Percentiles rank a stretch among this genome's conserved stretches.
phyloP scores from a whole-genome alignment of 2,329 filamentous ascomycete species.

The Pseudogymnoascus sp. region DNA sequence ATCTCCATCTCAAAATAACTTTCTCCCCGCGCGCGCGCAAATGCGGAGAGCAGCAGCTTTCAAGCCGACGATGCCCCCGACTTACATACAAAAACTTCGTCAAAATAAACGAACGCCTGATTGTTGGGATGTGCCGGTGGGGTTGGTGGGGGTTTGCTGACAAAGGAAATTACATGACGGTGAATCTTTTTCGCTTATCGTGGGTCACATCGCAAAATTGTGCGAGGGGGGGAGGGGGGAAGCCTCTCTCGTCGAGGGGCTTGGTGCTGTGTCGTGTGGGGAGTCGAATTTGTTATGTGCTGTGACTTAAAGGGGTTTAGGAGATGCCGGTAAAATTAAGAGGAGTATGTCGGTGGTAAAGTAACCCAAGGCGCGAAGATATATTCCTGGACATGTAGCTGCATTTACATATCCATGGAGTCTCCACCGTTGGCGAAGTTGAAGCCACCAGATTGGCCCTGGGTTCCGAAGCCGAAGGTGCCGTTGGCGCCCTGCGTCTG shows the following conservation, averaged over 20 bases:
- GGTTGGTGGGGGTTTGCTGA: conserved; percentile 15
- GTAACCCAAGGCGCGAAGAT: conserved; percentile 7
- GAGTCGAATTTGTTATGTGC: conserved; percentile 6
- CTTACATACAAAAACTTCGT: conserved; percentile 11
- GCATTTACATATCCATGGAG: conserved; percentile 65
- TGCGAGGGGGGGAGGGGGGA: conserved; percentile 15
- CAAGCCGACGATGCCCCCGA: conserved; percentile 18
- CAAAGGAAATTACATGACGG: conserved; percentile 29
- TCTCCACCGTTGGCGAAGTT: conserved; percentile 76
- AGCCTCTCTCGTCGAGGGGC: conserved; percentile 14
- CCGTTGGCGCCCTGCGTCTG: conserved; percentile 57
- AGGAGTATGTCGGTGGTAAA: conserved; percentile 12
- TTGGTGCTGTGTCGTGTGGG: conserved; percentile 10
- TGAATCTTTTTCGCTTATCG: conserved; percentile 31
- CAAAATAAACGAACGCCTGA: conserved; percentile 21
- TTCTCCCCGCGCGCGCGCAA: not conserved
- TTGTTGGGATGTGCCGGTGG: conserved; percentile 21
- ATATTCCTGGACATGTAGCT: not conserved
- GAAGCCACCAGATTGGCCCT: conserved; percentile 69
- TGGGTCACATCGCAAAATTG: conserved; percentile 25
- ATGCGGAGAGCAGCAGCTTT: conserved; percentile 10
- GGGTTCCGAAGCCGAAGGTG: conserved; percentile 70
- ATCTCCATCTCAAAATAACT: not conserved
- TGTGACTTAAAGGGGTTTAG: conserved; percentile 17
- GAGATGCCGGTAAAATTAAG: conserved; percentile 14